Base-by-base conservation (phyloP, 139 green algal genomes). In the Diplosphaera chodatii region DNA sequence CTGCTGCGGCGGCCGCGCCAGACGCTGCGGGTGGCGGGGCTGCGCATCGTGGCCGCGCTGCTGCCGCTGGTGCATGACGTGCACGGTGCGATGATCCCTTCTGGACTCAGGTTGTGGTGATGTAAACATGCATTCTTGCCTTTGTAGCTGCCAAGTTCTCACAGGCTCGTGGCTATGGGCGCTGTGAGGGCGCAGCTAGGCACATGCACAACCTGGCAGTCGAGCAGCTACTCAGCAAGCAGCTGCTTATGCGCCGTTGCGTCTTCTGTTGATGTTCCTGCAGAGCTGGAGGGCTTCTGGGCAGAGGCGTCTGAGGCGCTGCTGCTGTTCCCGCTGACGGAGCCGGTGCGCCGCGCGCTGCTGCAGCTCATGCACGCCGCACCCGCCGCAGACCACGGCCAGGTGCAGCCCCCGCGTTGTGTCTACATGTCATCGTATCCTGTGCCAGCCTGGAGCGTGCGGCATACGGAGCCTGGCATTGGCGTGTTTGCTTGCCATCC, bases 1-100 rank as follows among this genome's bases (percentile, higher is more conserved):
- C 75, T 80, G 75, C 64, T 80, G 55, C 59, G 33, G 22, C 69
- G 78, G 48, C 70, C 78, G 70, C 73, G 75, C 62, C 80, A 76
- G 40, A n/a, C 64, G 56, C 62, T 86, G 34, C 70, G 77, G 32
- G 25, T 86, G 34, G 71, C 82, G 37, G 81, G 78, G 20, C 70
- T 86, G 25, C 63, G 62, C 4, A 66, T 78, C 15, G 32, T 85
- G 15, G 69, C 73, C 1, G 55, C 70, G n/a, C 78, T 72, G 40
- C 34, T 78, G 67, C 66, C 63, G 1, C 21, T 59, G 13, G 48
- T 25, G 48, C 48, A 25, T 3, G 48, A 59, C 16, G 48, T 18
- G 8, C 48, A 25, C 3, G 48, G 48, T 59, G 48, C 13, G 48
- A n/a, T n/a, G n/a, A n/a, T n/a, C n/a, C n/a, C n/a, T n/a, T n/a